Conservation (phyloP, 2,329 filamentous ascomycete genomes). For the Neonectria hederae region DNA sequence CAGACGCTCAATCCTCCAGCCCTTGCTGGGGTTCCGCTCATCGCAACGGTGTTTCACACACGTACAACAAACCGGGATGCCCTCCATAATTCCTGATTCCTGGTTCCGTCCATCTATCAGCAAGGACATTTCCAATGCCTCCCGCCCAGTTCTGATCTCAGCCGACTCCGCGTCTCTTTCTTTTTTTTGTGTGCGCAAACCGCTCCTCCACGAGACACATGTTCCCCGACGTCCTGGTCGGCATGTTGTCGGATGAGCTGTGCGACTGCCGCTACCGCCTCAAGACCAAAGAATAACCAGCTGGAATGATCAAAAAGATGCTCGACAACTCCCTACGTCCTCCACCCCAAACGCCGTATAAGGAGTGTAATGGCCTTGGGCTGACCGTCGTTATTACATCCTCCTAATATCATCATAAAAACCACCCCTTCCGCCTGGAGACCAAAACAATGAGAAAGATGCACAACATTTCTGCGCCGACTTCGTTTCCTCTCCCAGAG, state of each 20-base stretch:
- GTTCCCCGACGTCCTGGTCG: neutral
- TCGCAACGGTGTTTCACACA: conserved; percentile 22
- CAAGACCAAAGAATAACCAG: conserved; percentile 26
- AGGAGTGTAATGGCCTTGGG: conserved; percentile 50
- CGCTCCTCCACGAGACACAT: conserved; percentile 8
- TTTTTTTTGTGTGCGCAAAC: conserved; percentile 15
- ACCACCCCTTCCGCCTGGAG: conserved; percentile 35
- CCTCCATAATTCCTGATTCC: conserved; percentile 32
- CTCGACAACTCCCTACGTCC: conserved; percentile 43
- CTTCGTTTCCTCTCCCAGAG: conserved; percentile 16
- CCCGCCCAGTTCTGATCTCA: conserved; percentile 23
- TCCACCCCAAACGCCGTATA: conserved; percentile 47
- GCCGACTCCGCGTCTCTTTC: conserved; percentile 14
- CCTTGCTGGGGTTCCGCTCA: conserved; percentile 11
- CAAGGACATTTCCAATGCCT: conserved; percentile 41
- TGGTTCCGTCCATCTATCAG: conserved; percentile 37
- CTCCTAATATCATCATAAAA: conserved; percentile 45
- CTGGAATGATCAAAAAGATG: conserved; percentile 32
- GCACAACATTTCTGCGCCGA: conserved; percentile 16
- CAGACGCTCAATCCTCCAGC: conserved; percentile 30
- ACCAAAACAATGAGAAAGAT: conserved; percentile 31
- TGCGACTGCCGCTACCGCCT: conserved; percentile 7
- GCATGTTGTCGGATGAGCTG: conserved; percentile 4
- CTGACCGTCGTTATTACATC: conserved; percentile 53
- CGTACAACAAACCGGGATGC: conserved; percentile 25